Evolutionary conservation across 331 rosid genomes (phyloP), one percentile per base, ranked within the genome.

Genomic region (Telfairia occidentalis): DNA sequence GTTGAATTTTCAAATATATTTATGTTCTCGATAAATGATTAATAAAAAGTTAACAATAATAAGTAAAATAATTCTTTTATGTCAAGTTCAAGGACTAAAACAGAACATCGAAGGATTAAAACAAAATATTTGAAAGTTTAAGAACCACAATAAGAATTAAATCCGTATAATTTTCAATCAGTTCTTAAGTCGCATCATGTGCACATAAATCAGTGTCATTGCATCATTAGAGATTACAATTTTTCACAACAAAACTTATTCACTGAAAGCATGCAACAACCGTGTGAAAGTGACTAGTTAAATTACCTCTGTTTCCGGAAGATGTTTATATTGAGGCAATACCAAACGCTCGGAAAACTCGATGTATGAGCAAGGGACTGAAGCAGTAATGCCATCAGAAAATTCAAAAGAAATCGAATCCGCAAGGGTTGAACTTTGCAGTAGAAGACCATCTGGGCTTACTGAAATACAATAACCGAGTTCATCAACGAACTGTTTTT

Each of bases 381-480:
- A 66, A 78, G 89, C 82, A 19, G 83, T 87, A 65, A 69, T 37
- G 10, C 90, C 98, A 75, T 88, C 95, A 3, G 89, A 81, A 77
- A 94, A 91, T 78, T 89, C 83, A 83, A 94, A 94, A 80, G 85
- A 59, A 54, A 80, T 18, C 4, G 97, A 84, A 88, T 94, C 97
- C 12, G 98, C 97, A 1, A 94, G 86, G 0, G 98, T 94, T 77
- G 98, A 94, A 45, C 97, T 94, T 90, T 91, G 98, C 80, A 61
- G 87, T 79, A 94, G 96, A 83, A 91, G 92, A 66, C 96, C 93
- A 83, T 94, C 98, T 4, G 97, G 98, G 86, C 98, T 94, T 88
- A 90, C 98, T 94, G 88, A 55, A n/a, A n/a, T n/a, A n/a, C n/a
- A n/a, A n/a, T n/a, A n/a, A n/a, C n/a, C n/a, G n/a, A n/a, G n/a